Evolutionary conservation across 2,329 filamentous ascomycete genomes (phyloP), one percentile per base, ranked within the genome.

Genomic region (Rhexocercosporidium sp.): DNA sequence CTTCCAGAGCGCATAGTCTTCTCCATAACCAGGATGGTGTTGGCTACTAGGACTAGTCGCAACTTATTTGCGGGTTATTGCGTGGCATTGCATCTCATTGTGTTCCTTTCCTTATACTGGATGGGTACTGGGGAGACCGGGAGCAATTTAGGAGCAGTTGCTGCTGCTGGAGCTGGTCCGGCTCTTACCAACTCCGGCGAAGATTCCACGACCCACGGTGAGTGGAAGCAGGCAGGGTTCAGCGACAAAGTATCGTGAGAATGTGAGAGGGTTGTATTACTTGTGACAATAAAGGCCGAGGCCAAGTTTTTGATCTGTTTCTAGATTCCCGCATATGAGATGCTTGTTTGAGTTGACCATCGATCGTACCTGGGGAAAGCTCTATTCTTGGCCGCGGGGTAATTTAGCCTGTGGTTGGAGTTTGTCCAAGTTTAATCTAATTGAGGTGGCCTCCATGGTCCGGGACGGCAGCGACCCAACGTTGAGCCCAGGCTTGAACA

Each of bases 11-110:
- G 96, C 46, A 88, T 93, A 57, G 91, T 99, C 3, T 97, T 97
- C 80, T 94, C 94, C 39, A 86, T 97, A 62, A 97, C 95, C 56
- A 87, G 94, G 65, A 92, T 97, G 82, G 93, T 99, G 56, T 84
- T 99, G 70, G 93, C 94, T 61, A 97, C 94, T 56, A 85, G 96
- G 69, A 92, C 91, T 31, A 97, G 94, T 81, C 87, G 96, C 70
- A 99, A 98, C 78, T 79, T 99, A 67, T 99, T 99, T 80, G 96
- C 94, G 0, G 89, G 88, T 12, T 99, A 99, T 79, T 96, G 95
- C 78, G 82, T 97, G 41, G 93, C 90, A 39, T 84, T 99, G 72
- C 96, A 99, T 81, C 76, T 97, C 53, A 81, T 99, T 57, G 90
- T 98, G 2, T 96, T 99, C 76, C 84, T 91, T 72, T 91, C 93